Base-by-base conservation (phyloP, 345 rosid species). In the Salix koriyanagi region DNA sequence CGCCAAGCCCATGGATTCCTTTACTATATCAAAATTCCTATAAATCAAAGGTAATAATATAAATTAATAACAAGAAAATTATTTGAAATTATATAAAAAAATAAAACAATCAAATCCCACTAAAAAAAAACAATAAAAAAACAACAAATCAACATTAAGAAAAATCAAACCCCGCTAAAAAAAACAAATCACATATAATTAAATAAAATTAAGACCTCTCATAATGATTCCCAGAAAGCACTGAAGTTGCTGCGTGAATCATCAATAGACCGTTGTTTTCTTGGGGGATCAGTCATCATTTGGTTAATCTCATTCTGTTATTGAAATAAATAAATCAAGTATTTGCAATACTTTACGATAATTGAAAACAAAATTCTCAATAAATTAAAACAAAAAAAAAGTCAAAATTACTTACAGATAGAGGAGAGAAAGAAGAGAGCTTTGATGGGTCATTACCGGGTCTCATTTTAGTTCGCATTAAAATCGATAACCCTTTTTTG, bases 1-100 rank as follows among this genome's bases (percentile, higher is more conserved):
- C 21, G 97, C 97, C 11, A 87, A 84, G 85, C 89, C 91, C 98
- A 92, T 89, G 1, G 92, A 89, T 58, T 88, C 91, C 65, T 89
- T 87, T 25, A 96, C 96, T 70, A 75, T 71, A 81, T 91, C 94
- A 71, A 89, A 90, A 34, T 79, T 73, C 87, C 98, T 93, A 72
- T 32, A 28, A 54, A 13, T 0, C n/a, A 9, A 67, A 37, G 2
- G 9, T 12, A 13, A 67, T 1, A 34, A 67, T 21, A 52, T 48
- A 18, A 39, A 6, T 44, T 30, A 74, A 65, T 4, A 14, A 14
- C n/a, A 26, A 54, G 1, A 54, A 68, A 18, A 50, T 5, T 50
- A 15, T 48, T 48, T 50, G n/a, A 50, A 50, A 15, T 18, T 50
- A 50, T 50, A 50, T 50, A 50, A 1, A 18, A 50, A 46, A 50